These are phyloP conservation scores for Skeletonema menzelii DNA, from an alignment of 108 stramenopile genomes.

Conservation along the genomic window DNA sequence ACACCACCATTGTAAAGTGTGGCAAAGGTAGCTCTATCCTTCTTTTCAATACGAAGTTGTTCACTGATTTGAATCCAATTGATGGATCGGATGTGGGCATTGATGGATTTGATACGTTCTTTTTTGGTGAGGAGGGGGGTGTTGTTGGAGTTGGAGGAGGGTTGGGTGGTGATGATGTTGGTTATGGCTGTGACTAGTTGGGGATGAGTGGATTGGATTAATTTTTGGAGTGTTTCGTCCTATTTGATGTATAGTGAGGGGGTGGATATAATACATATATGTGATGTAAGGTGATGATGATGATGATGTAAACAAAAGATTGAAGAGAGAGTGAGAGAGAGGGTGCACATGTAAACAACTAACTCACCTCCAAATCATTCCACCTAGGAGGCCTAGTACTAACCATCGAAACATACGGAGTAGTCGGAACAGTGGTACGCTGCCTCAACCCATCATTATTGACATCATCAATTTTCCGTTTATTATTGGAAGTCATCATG, in stretches of 20 bases:
- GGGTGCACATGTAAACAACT: too few relatives aligned
- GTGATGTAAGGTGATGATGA: too few relatives aligned
- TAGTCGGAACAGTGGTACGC: background rate
- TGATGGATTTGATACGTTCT: background rate
- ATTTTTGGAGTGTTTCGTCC: background rate
- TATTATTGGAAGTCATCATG: background rate
- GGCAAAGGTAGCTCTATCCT: background rate
- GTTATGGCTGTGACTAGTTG: background rate
- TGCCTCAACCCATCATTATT: background rate
- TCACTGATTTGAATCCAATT: background rate
- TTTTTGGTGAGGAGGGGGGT: background rate
- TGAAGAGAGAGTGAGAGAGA: background rate
- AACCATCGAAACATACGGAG: background rate
- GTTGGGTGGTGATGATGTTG: background rate
- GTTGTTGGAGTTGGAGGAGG: background rate
- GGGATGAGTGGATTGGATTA: background rate
- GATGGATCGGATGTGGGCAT: background rate
- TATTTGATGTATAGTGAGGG: background rate
- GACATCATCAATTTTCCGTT: background rate
- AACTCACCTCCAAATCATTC: conserved; percentile 1
- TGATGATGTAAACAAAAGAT: background rate
- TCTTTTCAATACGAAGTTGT: background rate
- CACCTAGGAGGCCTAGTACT: background rate
- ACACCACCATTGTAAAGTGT: background rate
- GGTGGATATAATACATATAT: background rate